These are phyloP conservation scores for Spirogloea muscicola DNA, from an alignment of 139 green algal genomes.

Conservation along the genomic window DNA sequence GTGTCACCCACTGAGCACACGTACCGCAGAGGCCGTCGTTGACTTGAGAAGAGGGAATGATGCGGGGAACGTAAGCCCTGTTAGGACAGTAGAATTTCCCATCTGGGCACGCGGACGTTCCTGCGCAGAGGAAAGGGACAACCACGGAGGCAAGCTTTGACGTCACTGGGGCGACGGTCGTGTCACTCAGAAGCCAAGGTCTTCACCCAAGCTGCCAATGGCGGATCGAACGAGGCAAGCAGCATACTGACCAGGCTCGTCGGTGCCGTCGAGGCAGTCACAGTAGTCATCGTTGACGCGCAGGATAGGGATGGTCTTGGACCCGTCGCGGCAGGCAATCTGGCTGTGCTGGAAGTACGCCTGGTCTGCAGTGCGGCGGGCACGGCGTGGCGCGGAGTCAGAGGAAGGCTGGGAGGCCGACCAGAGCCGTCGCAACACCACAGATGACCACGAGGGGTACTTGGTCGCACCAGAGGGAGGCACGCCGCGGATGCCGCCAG, in stretches of 20 bases:
- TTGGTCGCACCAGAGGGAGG: no score
- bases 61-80: slow-evolving; percentile 58
- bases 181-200: neutral
- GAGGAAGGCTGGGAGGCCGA: no score
- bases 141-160: neutral
- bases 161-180: neutral
- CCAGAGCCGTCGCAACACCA: no score
- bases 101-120: slow-evolving; percentile 76
- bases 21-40: slow-evolving; percentile 92
- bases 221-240: no score
- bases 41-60: slow-evolving; percentile 76
- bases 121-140: slow-evolving; percentile 50
- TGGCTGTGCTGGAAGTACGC: slow-evolving; percentile 8
- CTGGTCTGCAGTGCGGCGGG: slow-evolving; percentile 25
- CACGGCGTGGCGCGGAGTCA: no score
- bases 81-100: slow-evolving; percentile 86
- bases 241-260: slow-evolving; percentile 94
- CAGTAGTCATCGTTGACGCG: slow-evolving; percentile 92
- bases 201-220: neutral
- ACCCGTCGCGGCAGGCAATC: slow-evolving; percentile 23
- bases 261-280: slow-evolving; percentile 87
- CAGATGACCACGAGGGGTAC: no score
- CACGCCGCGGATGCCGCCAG: no score
- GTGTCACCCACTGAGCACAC: no score
- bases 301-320: slow-evolving; percentile 49